Percentiles rank a stretch among this genome's conserved stretches.
phyloP scores from a whole-genome alignment of 2,329 filamentous ascomycete genomes.

The Fusarium compactum region DNA sequence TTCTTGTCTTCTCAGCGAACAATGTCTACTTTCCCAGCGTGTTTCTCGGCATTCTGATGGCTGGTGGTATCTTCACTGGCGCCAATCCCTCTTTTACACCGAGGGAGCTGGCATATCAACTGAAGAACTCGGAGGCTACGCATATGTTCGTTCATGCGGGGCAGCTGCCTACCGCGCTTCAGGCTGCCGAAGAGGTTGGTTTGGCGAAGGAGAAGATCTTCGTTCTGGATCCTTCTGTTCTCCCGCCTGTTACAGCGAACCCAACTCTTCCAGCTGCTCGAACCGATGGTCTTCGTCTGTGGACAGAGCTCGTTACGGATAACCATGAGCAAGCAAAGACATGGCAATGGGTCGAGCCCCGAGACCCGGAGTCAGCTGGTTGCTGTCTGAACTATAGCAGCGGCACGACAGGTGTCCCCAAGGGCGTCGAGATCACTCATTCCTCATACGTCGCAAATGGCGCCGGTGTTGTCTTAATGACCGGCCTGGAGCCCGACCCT shows the following conservation, averaged over 20 bases:
- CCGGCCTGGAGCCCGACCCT: slow-evolving; percentile 60
- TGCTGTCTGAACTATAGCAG: slow-evolving; percentile 83
- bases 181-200: slow-evolving; percentile 71
- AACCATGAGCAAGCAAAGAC: slow-evolving; percentile 52
- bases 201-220: slow-evolving; percentile 70
- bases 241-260: not conserved
- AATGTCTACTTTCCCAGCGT: slow-evolving; percentile 77
- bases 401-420: slow-evolving; percentile 83
- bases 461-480: slow-evolving; percentile 61
- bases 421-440: slow-evolving; percentile 85
- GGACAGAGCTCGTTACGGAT: slow-evolving; percentile 70
- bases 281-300: slow-evolving; percentile 58
- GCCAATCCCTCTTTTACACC: slow-evolving; percentile 76
- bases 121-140: slow-evolving; percentile 75
- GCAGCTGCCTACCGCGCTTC: slow-evolving; percentile 72
- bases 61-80: slow-evolving; percentile 81
- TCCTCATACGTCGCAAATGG: slow-evolving; percentile 79
- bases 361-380: slow-evolving; percentile 63
- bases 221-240: slow-evolving; percentile 70
- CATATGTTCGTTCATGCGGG: slow-evolving; percentile 73
- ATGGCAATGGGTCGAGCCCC: slow-evolving; percentile 73
- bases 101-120: slow-evolving; percentile 79
- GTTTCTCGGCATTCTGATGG: slow-evolving; percentile 80
- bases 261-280: slow-evolving; percentile 47
- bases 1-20: slow-evolving; percentile 81